Evolutionary conservation across 371 early-diverging fungal species (phyloP), one percentile per base, ranked within the genome.

Genomic region (Gilbertella persicaria): DNA sequence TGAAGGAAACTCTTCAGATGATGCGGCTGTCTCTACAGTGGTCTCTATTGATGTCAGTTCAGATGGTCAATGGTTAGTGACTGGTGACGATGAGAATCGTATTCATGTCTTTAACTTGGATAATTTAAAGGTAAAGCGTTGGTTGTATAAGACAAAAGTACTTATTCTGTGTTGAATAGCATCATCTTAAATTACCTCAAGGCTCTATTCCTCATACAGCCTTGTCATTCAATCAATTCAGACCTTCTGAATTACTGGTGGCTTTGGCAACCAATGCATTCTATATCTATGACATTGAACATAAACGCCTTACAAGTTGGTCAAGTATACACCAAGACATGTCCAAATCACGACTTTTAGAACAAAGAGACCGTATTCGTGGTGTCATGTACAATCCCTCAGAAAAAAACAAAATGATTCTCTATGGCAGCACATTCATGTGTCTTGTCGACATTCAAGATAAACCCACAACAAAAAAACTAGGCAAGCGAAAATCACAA

Each of bases 51-150:
- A 88, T 19, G 82, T 91, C 21, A 92, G 92, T 61, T 67, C 71
- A 3, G 92, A 92, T 66, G 90, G 88, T 16, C 84, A 84, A 59
- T 92, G 89, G 86, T 66, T 94, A 28, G 93, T 86, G 3, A 86
- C 89, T 7, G 89, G 86, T 4, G 95, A 94, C 64, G 71, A 87
- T 52, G 66, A 73, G 8, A 90, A 88, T 60, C 74, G 83, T 39
- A 86, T 93, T 43, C 77, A 85, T 55, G 79, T 95, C n/a, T 90
- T 83, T 40, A 87, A 88, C 46, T 57, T 94, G 42, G 90, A 91
- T 55, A 78, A 80, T 29, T 65, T 89, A 43, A 74, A 84, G 84
- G 89, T 90, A 71, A 55, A 52, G 41, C 17, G 12, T 7, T 42
- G 12, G n/a, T 16, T 25, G 17, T 14, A 14, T 20, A 20, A 20